Evolutionary conservation across 2,329 filamentous ascomycete species (phyloP).

Genomic region (Zymoseptoria ardabiliae): DNA sequence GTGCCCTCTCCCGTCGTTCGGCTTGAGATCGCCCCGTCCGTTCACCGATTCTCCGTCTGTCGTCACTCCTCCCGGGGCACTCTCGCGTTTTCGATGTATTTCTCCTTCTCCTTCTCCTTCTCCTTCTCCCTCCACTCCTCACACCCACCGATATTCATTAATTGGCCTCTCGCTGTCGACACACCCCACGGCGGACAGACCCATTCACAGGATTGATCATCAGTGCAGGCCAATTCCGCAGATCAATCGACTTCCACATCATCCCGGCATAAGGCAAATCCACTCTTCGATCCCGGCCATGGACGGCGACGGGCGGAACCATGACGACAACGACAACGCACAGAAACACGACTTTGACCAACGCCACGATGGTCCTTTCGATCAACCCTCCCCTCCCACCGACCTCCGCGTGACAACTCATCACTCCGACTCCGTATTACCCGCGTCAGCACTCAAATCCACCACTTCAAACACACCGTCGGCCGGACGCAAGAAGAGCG

Average conservation of each 20-base stretch:
- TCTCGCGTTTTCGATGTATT: no score
- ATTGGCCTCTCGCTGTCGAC: neutral
- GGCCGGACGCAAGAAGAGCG: neutral
- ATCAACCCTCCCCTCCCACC: conserved; percentile 8
- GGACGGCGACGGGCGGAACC: neutral
- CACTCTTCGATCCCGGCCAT: neutral
- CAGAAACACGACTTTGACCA: conserved; percentile 31
- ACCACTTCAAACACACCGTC: neutral
- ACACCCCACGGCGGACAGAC: neutral
- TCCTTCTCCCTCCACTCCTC: neutral
- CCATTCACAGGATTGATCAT: neutral
- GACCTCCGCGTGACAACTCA: neutral
- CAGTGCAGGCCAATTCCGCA: neutral
- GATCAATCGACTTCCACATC: neutral
- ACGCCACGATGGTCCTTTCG: conserved; percentile 27
- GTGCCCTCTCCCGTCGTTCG: no score
- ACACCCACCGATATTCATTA: neutral
- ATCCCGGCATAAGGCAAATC: neutral
- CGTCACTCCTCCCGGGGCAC: no score
- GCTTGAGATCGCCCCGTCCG: no score
- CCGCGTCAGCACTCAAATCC: neutral
- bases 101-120: neutral
- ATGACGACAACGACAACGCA: conserved; percentile 25
- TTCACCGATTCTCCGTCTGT: no score
- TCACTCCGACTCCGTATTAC: neutral